Conservation (phyloP, 2,329 filamentous ascomycete genomes). For the Pyrenophora graminea region DNA sequence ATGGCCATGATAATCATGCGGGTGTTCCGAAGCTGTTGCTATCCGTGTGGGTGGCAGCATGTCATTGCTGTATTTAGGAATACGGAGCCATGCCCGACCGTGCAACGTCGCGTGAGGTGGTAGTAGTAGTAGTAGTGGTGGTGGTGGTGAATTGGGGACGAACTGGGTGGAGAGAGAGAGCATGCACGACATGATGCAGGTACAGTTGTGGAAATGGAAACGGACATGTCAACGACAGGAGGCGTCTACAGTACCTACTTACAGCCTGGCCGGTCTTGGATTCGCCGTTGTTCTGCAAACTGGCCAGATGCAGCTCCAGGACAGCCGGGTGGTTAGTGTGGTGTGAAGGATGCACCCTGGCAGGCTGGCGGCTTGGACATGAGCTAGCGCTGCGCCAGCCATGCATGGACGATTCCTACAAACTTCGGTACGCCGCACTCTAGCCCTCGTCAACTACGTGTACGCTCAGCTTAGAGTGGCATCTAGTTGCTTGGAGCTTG, state of each 20-base stretch:
- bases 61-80: conserved; percentile 14
- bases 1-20: conserved; percentile 2
- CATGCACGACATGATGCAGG: conserved; percentile 2
- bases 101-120: conserved; percentile 13
- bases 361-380: background rate
- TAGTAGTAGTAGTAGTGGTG: background rate
- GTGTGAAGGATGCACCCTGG: background rate
- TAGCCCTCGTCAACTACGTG: conserved; percentile 8
- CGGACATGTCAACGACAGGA: background rate
- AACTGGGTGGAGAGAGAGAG: conserved; percentile 4
- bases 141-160: conserved; percentile 9
- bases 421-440: conserved; percentile 11
- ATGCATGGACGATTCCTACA: conserved; percentile 8
- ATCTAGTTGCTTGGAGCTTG: background rate
- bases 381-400: conserved; percentile 6
- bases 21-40: conserved; percentile 5
- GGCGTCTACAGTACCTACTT: background rate
- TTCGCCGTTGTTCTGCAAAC: background rate
- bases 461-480: background rate
- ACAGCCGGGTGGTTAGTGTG: background rate
- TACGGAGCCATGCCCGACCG: conserved; percentile 13
- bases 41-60: conserved; percentile 15
- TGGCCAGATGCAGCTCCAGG: background rate
- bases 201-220: conserved; percentile 9
- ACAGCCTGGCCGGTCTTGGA: background rate